Conservation (phyloP, 169 alveolate genomes). For the Cryptosporidium ryanae region DNA sequence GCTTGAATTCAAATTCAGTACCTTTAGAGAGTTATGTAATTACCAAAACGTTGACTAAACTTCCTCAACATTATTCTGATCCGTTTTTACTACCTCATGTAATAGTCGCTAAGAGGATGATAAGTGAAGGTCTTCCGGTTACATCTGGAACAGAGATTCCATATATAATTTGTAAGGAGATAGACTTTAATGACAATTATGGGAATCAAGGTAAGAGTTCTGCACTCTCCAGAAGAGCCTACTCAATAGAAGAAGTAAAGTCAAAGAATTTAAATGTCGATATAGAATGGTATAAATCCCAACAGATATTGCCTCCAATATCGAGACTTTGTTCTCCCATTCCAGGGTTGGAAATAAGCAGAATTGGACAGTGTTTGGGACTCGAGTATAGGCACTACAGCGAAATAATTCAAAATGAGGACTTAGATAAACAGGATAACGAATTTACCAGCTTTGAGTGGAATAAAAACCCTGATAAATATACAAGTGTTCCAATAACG, state of each 20-base stretch:
- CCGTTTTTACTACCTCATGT: conserved; percentile 92
- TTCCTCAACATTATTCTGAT: conserved; percentile 91
- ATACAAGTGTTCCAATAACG: conserved; percentile 46
- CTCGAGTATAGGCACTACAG: conserved; percentile 39
- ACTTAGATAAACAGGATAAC: conserved; percentile 7
- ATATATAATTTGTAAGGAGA: conserved; percentile 90
- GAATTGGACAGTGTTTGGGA: conserved; percentile 75
- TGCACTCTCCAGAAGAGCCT: conserved; percentile 87
- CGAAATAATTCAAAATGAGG: conserved; percentile 68
- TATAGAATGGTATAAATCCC: conserved; percentile 90
- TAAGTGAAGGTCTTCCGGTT: conserved; percentile 85
- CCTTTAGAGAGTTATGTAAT: conserved; percentile 91
- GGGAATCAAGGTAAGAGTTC: not conserved
- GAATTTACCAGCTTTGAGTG: conserved; percentile 42
- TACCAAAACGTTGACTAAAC: conserved; percentile 93
- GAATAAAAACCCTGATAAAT: conserved; percentile 56
- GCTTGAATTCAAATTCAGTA: conserved; percentile 74
- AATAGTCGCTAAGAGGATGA: conserved; percentile 91
- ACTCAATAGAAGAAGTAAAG: conserved; percentile 88
- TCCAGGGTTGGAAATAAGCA: conserved; percentile 87
- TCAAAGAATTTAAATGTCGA: conserved; percentile 85
- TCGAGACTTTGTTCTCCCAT: conserved; percentile 90
- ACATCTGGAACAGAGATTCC: conserved; percentile 91
- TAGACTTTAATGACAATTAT: conserved; percentile 8
- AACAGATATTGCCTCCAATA: conserved; percentile 93